phyloP scores from a whole-genome alignment of 2,329 filamentous ascomycete species.

The Exophiala mesophila region DNA sequence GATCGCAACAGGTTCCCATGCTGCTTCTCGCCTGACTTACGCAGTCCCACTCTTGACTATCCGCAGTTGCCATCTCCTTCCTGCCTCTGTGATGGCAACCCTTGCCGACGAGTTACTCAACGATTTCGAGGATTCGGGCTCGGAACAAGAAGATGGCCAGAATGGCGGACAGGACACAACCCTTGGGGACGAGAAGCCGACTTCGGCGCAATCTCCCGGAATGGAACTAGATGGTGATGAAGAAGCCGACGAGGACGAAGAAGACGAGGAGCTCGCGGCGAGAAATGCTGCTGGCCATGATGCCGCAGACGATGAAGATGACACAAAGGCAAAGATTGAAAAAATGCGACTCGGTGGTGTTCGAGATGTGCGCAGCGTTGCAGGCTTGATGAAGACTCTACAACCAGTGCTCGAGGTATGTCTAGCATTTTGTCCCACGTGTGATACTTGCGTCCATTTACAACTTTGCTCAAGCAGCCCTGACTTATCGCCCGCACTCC shows the following conservation, averaged over 20 bases:
- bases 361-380: constrained; percentile 73
- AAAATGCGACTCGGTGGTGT: constrained; percentile 72
- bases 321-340: constrained; percentile 72
- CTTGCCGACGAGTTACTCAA: constrained; percentile 88
- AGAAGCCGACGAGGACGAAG: constrained; percentile 25
- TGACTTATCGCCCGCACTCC: constrained; percentile 56
- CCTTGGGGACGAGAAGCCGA: constrained; percentile 22
- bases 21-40: too few relatives aligned
- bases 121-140: constrained; percentile 82
- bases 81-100: constrained; percentile 82
- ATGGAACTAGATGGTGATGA: constrained; percentile 36
- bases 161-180: constrained; percentile 32
- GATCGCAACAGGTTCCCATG: too few relatives aligned
- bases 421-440: constrained; percentile 29
- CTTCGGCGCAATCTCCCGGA: constrained; percentile 29
- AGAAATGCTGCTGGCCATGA: constrained; percentile 54
- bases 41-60: too few relatives aligned
- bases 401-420: constrained; percentile 78
- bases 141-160: constrained; percentile 63
- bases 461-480: constrained; percentile 60
- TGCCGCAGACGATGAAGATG: constrained; percentile 58
- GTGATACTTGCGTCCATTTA: constrained; percentile 50
- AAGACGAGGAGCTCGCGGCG: constrained; percentile 24
- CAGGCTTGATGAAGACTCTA: constrained; percentile 73
- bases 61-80: too few relatives aligned